Conservation (phyloP, 2,329 filamentous ascomycete species). For the Aspergillus eucalypticola region DNA sequence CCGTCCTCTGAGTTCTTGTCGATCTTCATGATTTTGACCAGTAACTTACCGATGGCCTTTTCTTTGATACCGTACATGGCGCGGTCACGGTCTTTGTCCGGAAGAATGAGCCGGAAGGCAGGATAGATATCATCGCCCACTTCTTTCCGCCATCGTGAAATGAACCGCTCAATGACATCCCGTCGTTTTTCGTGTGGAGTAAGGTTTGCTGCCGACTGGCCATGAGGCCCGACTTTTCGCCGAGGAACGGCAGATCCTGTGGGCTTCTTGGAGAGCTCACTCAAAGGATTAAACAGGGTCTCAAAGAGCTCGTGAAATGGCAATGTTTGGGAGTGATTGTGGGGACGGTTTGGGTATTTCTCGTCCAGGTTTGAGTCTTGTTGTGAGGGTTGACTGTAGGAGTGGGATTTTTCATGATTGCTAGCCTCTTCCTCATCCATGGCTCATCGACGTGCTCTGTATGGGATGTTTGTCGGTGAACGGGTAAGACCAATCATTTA, state of each 20-base stretch:
- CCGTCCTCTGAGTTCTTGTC: conserved; percentile 88
- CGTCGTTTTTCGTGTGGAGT: conserved; percentile 76
- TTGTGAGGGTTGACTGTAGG: background rate
- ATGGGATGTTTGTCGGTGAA: too few species aligned
- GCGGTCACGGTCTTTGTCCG: conserved; percentile 88
- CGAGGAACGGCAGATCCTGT: conserved; percentile 58
- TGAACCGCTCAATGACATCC: conserved; percentile 81
- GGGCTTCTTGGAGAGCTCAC: conserved; percentile 74
- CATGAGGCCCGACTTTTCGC: conserved; percentile 61
- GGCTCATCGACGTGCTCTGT: background rate
- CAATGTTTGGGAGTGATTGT: conserved; percentile 75
- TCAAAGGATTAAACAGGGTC: conserved; percentile 77
- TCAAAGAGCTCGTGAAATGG: conserved; percentile 78
- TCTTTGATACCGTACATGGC: conserved; percentile 95
- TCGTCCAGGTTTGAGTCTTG: conserved; percentile 38
- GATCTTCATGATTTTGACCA: conserved; percentile 93
- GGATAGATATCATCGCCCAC: conserved; percentile 94
- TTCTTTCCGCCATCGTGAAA: conserved; percentile 80
- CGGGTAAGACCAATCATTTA: too few species aligned
- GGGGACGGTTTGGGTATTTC: conserved; percentile 74
- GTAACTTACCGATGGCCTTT: conserved; percentile 80
- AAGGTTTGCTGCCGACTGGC: conserved; percentile 49
- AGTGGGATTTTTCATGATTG: background rate
- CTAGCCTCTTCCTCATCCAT: background rate
- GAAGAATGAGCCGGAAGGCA: conserved; percentile 84